Conservation (phyloP, 2,329 filamentous ascomycete species). For the Chrysosphaeria jannelii region DNA sequence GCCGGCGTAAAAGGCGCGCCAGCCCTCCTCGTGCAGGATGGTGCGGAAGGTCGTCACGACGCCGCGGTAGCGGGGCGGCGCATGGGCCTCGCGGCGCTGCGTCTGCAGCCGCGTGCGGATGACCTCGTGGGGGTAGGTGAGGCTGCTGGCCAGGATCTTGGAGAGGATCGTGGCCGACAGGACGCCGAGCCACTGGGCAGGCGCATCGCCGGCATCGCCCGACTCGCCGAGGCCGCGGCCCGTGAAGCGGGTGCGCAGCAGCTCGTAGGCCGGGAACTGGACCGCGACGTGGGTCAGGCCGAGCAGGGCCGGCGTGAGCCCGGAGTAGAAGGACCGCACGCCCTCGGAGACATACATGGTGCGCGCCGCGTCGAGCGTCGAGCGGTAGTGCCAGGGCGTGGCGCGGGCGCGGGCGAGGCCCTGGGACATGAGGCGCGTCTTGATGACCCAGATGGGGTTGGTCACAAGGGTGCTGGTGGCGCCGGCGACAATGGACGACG, state of each 20-base stretch:
- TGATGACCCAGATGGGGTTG: constrained; percentile 98
- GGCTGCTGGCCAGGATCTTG: constrained; percentile 79
- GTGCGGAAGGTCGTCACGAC: constrained; percentile 55
- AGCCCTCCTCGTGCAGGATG: constrained; percentile 74
- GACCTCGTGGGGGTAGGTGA: constrained; percentile 93
- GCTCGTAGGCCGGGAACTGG: constrained; percentile 91
- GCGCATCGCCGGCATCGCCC: constrained; percentile 14
- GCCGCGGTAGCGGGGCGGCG: constrained; percentile 32
- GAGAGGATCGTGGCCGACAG: constrained; percentile 71
- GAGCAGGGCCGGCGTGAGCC: constrained; percentile 68
- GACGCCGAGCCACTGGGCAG: constrained; percentile 56
- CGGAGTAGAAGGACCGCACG: constrained; percentile 75
- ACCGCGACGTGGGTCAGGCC: constrained; percentile 88
- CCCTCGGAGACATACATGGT: constrained; percentile 93
- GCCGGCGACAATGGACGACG: constrained; percentile 72
- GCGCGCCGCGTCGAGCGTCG: constrained; percentile 65
- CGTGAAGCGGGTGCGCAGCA: constrained; percentile 68
- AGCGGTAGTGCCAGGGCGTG: constrained; percentile 71
- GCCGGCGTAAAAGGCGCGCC: constrained; percentile 87
- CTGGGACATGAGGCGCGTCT: constrained; percentile 93
- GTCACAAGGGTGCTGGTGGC: constrained; percentile 81
- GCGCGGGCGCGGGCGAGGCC: constrained; percentile 12
- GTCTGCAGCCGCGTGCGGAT: constrained; percentile 82
- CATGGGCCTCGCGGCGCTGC: constrained; percentile 34
- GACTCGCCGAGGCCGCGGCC: constrained; percentile 62